These are phyloP conservation scores for Phytophthora hybrid DNA, from an alignment of 352 stramenopile genomes.

Conservation along the genomic window DNA sequence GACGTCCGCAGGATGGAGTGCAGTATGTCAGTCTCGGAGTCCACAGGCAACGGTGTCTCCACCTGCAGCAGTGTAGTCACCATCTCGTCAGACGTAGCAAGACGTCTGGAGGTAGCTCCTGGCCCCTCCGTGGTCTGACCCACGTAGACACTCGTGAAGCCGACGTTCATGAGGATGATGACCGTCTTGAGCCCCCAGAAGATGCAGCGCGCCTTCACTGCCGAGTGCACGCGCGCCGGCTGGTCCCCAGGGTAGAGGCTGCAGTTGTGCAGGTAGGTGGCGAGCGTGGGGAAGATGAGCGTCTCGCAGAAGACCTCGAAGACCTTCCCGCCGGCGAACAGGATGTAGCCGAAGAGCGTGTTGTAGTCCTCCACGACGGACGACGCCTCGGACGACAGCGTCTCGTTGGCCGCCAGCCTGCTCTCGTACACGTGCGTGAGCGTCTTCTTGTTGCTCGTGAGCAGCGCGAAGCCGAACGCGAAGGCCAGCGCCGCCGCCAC, in stretches of 20 bases:
- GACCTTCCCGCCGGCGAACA: constrained; percentile 59
- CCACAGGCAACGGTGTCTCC: constrained; percentile 9
- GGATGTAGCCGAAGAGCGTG: constrained; percentile 53
- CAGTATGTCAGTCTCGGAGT: constrained; percentile 24
- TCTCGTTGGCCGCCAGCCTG: constrained; percentile 25
- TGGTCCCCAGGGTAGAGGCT: constrained; percentile 63
- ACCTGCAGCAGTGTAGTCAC: constrained; percentile 12
- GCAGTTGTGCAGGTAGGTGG: constrained; percentile 71
- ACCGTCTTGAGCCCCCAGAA: constrained; percentile 71
- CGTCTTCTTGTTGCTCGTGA: constrained; percentile 51
- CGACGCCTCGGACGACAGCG: constrained; percentile 36
- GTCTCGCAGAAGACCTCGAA: constrained; percentile 70
- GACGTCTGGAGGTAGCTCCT: constrained; percentile 9
- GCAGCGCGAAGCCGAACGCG: constrained; percentile 51
- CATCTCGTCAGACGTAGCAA: constrained; percentile 16
- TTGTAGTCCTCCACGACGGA: constrained; percentile 56
- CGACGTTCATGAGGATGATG: constrained; percentile 74
- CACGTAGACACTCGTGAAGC: constrained; percentile 67
- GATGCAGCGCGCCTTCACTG: constrained; percentile 51
- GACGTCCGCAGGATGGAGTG: constrained; percentile 41
- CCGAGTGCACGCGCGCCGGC: constrained; percentile 57
- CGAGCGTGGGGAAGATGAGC: constrained; percentile 65
- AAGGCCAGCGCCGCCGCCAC: constrained; percentile 43
- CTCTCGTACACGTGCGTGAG: constrained; percentile 40
- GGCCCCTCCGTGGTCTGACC: constrained; percentile 32